These are phyloP conservation scores for Starmerella vaccinii DNA, from an alignment of 805 yeast genomes.

Conservation along the genomic window DNA sequence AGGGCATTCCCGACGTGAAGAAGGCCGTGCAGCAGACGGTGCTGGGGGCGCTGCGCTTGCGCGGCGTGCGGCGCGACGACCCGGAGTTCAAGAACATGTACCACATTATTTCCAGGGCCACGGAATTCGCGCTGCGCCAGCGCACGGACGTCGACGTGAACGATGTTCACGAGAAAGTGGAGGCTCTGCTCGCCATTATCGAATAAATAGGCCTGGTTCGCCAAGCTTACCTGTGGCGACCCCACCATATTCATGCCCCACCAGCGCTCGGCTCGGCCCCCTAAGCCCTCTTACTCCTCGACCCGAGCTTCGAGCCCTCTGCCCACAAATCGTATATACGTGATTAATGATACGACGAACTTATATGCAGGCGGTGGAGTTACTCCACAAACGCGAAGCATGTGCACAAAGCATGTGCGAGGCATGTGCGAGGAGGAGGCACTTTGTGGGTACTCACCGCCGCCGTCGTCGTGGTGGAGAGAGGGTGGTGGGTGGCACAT, in stretches of 20 bases:
- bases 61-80: slow-evolving; percentile 27
- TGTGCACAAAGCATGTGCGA: neutral
- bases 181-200: slow-evolving; percentile 17
- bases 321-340: neutral
- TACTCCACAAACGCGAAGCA: too few relatives aligned
- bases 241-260: too few relatives aligned
- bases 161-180: slow-evolving; percentile 23
- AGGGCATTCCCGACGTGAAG: slow-evolving; percentile 3
- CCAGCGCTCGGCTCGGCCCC: too few relatives aligned
- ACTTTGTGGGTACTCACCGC: too few relatives aligned
- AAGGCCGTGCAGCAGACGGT: slow-evolving; percentile 27
- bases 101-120: slow-evolving; percentile 26
- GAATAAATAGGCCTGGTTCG: slow-evolving; percentile 8
- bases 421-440: too few relatives aligned
- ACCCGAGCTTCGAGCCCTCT: too few relatives aligned
- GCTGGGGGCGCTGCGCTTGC: slow-evolving; percentile 31
- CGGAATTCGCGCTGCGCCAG: slow-evolving; percentile 27
- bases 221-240: neutral
- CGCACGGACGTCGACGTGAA: slow-evolving; percentile 10
- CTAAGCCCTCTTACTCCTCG: too few relatives aligned
- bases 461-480: neutral
- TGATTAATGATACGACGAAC: neutral
- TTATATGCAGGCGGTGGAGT: too few relatives aligned
- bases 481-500: neutral
- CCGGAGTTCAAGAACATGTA: slow-evolving; percentile 28